Conservation (phyloP, 176 grass and related monocot genomes). For the Zoysia japonica region DNA sequence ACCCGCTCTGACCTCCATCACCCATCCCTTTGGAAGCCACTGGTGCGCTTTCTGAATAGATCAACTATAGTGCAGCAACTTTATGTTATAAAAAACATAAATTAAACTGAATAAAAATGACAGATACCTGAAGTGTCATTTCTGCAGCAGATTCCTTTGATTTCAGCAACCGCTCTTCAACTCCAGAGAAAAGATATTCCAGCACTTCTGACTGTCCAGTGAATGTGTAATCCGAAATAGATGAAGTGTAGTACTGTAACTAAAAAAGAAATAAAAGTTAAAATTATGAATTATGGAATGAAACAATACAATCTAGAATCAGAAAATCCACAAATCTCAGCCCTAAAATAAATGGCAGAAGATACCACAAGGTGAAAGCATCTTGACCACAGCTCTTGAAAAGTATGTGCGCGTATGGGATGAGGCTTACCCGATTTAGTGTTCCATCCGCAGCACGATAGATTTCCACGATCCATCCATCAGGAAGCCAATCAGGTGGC, state of each 20-base stretch:
- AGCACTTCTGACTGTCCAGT: constrained; percentile 31
- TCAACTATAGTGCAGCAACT: background rate
- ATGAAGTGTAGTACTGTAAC: constrained; percentile 50
- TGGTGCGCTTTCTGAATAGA: constrained; percentile 4
- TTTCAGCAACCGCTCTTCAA: constrained; percentile 31
- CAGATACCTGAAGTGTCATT: constrained; percentile 11
- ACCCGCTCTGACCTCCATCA: constrained; percentile 45
- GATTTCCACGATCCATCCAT: constrained; percentile 57
- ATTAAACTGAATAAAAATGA: background rate
- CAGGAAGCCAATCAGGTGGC: constrained; percentile 52
- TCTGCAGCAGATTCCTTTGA: background rate
- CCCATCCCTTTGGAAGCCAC: constrained; percentile 52
- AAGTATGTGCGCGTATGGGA: background rate
- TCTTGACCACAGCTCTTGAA: background rate
- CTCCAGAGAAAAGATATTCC: constrained; percentile 36
- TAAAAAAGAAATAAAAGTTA: background rate
- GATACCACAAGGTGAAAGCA: background rate
- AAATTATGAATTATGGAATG: background rate
- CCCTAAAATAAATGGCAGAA: accelerated
- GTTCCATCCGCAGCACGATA: constrained; percentile 15
- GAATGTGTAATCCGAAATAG: constrained; percentile 34
- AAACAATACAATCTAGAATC: background rate
- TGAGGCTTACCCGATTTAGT: constrained; percentile 27
- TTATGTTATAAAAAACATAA: too few relatives aligned
- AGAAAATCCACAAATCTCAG: background rate